A percentile compares a stretch with the other conserved stretches of the same genome.
These are phyloP conservation scores for Circinella minor DNA, from an alignment of 371 early-diverging fungal species.

Conservation along the genomic window DNA sequence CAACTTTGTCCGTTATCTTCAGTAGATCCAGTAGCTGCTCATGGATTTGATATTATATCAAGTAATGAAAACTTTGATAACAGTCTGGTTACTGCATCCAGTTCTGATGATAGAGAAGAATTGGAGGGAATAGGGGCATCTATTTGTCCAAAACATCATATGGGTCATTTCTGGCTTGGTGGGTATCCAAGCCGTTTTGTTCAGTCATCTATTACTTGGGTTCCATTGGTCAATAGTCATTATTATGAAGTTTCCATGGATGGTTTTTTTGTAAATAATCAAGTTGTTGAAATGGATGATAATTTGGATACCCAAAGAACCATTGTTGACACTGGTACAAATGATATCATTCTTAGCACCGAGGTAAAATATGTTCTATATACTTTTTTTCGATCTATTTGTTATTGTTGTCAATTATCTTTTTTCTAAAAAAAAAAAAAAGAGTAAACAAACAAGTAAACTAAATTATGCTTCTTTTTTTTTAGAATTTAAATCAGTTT, in stretches of 20 bases:
- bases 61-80: too few species aligned
- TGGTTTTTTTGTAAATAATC: constrained; percentile 39
- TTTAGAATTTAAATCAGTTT: constrained; percentile 32
- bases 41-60: constrained; percentile 6
- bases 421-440: too few species aligned
- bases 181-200: constrained; percentile 10
- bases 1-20: constrained; percentile 17
- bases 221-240: constrained; percentile 25
- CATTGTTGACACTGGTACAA: constrained; percentile 46
- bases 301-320: constrained; percentile 38
- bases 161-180: constrained; percentile 26
- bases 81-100: too few species aligned
- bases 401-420: too few species aligned
- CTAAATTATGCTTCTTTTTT: background rate
- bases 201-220: constrained; percentile 11
- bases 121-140: background rate
- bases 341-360: constrained; percentile 33
- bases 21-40: constrained; percentile 8
- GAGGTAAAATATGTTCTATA: constrained; percentile 20
- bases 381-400: background rate
- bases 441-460: background rate
- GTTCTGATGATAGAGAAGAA: too few species aligned
- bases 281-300: constrained; percentile 26
- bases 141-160: background rate
- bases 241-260: constrained; percentile 45